Percentiles rank a stretch among this genome's conserved stretches.
These are phyloP conservation scores for Phytopythium delawarense DNA, from an alignment of 352 stramenopile species.

Conservation along the genomic window DNA sequence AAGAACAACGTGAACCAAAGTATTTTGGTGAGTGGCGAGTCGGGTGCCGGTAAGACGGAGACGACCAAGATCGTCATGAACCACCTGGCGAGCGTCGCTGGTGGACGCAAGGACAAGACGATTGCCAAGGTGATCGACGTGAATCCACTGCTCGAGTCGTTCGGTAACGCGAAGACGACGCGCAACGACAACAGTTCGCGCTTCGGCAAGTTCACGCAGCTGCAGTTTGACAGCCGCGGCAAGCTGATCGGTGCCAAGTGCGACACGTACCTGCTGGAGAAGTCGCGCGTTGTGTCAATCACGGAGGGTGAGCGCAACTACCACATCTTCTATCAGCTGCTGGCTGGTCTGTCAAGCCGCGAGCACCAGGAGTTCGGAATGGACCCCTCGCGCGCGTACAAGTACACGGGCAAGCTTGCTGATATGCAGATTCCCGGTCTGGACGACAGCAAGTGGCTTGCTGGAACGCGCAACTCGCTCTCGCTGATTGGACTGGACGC, in stretches of 20 bases:
- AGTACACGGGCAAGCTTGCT: slow-evolving; percentile 65
- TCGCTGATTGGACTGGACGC: slow-evolving; percentile 68
- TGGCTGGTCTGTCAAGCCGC: slow-evolving; percentile 49
- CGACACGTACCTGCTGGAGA: slow-evolving; percentile 96
- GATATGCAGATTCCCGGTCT: slow-evolving; percentile 85
- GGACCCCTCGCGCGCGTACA: slow-evolving; percentile 58
- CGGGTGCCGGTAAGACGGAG: slow-evolving; percentile 94
- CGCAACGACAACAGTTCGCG: slow-evolving; percentile 91
- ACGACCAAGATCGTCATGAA: slow-evolving; percentile 96
- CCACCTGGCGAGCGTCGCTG: slow-evolving; percentile 77
- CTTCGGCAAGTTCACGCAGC: slow-evolving; percentile 90
- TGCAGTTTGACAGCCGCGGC: slow-evolving; percentile 79
- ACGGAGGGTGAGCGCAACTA: slow-evolving; percentile 96
- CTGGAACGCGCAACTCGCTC: slow-evolving; percentile 73
- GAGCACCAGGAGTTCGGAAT: slow-evolving; percentile 64
- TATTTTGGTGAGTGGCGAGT: slow-evolving; percentile 87
- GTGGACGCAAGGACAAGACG: slow-evolving; percentile 83
- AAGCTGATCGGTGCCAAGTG: slow-evolving; percentile 86
- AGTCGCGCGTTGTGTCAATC: slow-evolving; percentile 93
- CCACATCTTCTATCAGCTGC: slow-evolving; percentile 97
- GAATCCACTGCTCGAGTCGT: slow-evolving; percentile 91
- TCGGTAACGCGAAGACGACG: slow-evolving; percentile 93
- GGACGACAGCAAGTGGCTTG: slow-evolving; percentile 84
- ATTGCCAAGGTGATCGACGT: slow-evolving; percentile 91
- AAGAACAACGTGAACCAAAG: slow-evolving; percentile 75